A percentile compares a stretch with the other conserved stretches of the same genome.
Conservation (phyloP, 1,284 basidiomycete species). For the Austroboletus sp. region DNA sequence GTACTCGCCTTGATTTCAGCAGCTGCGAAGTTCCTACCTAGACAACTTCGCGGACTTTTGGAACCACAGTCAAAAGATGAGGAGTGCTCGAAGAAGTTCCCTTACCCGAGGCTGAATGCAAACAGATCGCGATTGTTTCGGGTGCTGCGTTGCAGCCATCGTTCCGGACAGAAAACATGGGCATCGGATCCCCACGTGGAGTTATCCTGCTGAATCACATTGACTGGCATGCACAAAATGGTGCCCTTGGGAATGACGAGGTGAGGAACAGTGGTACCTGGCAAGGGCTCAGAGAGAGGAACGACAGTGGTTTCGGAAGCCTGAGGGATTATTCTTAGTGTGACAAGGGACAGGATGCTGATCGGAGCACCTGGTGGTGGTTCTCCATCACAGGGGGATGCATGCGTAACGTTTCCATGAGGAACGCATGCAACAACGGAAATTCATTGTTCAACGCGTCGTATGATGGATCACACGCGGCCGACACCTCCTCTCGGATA, state of each 20-base stretch:
- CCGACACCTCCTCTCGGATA: slow-evolving; percentile 46
- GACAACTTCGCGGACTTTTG: slow-evolving; percentile 52
- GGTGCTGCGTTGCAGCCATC: slow-evolving; percentile 45
- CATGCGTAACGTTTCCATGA: slow-evolving; percentile 53
- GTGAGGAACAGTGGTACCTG: slow-evolving; percentile 36
- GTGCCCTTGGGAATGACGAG: slow-evolving; percentile 52
- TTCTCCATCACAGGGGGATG: slow-evolving; percentile 57
- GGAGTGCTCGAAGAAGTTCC: background rate
- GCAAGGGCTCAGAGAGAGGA: slow-evolving; percentile 46
- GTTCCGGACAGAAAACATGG: slow-evolving; percentile 47
- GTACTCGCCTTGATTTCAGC: slow-evolving; percentile 48
- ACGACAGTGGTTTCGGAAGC: slow-evolving; percentile 43
- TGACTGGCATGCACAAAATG: slow-evolving; percentile 48
- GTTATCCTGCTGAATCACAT: slow-evolving; percentile 50
- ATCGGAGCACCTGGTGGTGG: slow-evolving; percentile 46
- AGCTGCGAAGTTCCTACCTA: slow-evolving; percentile 49
- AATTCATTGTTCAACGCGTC: slow-evolving; percentile 44
- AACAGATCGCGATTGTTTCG: slow-evolving; percentile 41
- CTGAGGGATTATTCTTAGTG: slow-evolving; percentile 25
- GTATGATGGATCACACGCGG: slow-evolving; percentile 40
- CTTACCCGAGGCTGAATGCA: slow-evolving; percentile 53
- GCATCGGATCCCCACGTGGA: slow-evolving; percentile 54
- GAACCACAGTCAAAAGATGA: slow-evolving; percentile 7
- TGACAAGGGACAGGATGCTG: background rate
- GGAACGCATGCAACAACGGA: slow-evolving; percentile 48